These are phyloP conservation scores for Tetrahymena borealis DNA, from an alignment of 73 alveolate species.

Conservation along the genomic window DNA sequence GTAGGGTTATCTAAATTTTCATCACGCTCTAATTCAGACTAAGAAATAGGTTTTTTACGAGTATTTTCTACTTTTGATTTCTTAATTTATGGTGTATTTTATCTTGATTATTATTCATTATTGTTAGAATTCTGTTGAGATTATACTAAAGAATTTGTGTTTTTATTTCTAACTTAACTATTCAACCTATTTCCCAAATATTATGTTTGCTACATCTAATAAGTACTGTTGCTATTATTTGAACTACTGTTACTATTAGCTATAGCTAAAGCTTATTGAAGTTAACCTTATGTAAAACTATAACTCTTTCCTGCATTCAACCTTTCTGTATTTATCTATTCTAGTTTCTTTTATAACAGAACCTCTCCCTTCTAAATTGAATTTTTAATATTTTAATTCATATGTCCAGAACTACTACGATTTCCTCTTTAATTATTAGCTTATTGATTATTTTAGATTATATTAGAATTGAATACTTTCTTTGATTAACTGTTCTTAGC, in stretches of 20 bases:
- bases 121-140: too few species aligned
- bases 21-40: neutral
- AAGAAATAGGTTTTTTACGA: neutral
- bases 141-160: neutral
- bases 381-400: neutral
- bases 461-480: neutral
- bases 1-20: neutral
- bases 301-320: neutral
- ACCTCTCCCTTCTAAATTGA: neutral
- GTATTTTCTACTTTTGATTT: neutral
- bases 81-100: neutral
- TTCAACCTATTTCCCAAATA: neutral
- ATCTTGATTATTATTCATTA: too few species aligned
- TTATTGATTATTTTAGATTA: neutral
- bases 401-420: conserved; percentile 3
- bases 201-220: neutral
- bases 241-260: neutral
- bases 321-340: neutral
- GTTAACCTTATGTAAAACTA: neutral
- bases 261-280: neutral
- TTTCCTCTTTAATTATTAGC: neutral
- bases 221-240: neutral
- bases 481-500: neutral
- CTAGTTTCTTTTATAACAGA: neutral
- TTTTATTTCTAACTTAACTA: neutral